These are phyloP conservation scores for Nidularia sp. DNA, from an alignment of 768 basidiomycete genomes.

Conservation along the genomic window DNA sequence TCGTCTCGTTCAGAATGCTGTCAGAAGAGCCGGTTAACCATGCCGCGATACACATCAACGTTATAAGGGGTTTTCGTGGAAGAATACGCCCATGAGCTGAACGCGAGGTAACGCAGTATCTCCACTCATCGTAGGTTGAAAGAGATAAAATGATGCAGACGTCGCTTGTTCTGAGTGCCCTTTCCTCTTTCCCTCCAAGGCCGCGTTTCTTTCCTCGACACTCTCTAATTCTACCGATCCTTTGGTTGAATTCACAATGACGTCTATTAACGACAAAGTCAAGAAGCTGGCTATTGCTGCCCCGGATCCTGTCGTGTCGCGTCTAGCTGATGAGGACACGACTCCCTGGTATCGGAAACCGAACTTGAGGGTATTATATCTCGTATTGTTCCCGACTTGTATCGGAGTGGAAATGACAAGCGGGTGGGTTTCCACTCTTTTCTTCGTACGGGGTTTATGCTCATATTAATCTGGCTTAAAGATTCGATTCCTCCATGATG, in stretches of 20 bases:
- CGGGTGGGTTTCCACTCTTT: constrained; percentile 29
- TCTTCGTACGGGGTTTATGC: background rate
- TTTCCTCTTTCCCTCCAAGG: no score
- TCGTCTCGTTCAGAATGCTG: no score
- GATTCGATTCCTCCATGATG: constrained; percentile 60
- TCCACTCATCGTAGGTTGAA: constrained; percentile 1
- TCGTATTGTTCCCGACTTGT: constrained; percentile 56
- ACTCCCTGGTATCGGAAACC: constrained; percentile 61
- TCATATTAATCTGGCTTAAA: constrained; percentile 10
- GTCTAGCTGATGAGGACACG: constrained; percentile 44
- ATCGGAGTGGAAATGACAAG: constrained; percentile 63
- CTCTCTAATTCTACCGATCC: background rate
- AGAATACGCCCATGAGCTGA: background rate
- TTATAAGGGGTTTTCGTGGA: constrained; percentile 8
- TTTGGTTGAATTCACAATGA: constrained; percentile 1
- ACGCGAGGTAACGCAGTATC: constrained; percentile 2
- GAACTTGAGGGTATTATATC: constrained; percentile 51
- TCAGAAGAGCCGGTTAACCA: no score
- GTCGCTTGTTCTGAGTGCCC: background rate
- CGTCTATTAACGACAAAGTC: constrained; percentile 1
- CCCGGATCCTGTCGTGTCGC: constrained; percentile 30
- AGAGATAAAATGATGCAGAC: background rate
- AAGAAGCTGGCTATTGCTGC: constrained; percentile 6
- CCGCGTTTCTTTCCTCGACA: no score
- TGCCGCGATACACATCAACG: background rate